Base-by-base conservation (phyloP, 768 basidiomycete genomes). In the Galerina marginata region DNA sequence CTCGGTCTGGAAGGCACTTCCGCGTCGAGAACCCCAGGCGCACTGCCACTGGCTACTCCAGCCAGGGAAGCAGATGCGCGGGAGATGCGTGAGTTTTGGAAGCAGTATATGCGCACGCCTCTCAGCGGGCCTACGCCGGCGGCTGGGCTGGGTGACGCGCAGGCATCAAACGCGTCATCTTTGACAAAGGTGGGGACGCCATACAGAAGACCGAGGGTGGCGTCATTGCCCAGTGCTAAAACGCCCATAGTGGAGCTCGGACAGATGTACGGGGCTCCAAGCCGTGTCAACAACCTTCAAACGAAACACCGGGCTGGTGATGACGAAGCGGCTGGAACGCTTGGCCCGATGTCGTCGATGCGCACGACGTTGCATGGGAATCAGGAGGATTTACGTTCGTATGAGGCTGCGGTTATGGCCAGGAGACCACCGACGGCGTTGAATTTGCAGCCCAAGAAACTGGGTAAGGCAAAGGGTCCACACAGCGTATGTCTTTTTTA, bases 331-430 rank as follows among this genome's bases (percentile, higher is more conserved):
- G 58, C 40, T 33, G 61, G 57, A 61, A 70, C 50, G 56, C 45
- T 58, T 67, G 71, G 61, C 57, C 63, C 67, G 58, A 71, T 72
- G 56, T 69, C 72, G 52, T 79, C 71, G 43, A 69, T 73, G 71
- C 74, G 79, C 16, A 74, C 77, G 55, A 82, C 81, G 29, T 54
- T 79, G 44, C 80, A 84, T 54, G 80, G 47, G 50, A 56, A 56
- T 44, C 58, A 77, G 44, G 91, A 93, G 12, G 91, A 92, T 65
- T 63, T 93, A 61, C 77, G 82, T 59, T 83, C 84, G 58, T 93
- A 93, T 59, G 88, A 91, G 68, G 89, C 88, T 43, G 91, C 91
- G 4, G 86, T 92, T 14, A 72, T 91, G 54, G 90, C 91, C 36
- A 78, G 89, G 53, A 87, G 82, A 68, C 79, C 89, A 20, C 83